These are phyloP conservation scores for Triticum urartu DNA, from an alignment of 176 grass and related monocot genomes.

Conservation along the genomic window DNA sequence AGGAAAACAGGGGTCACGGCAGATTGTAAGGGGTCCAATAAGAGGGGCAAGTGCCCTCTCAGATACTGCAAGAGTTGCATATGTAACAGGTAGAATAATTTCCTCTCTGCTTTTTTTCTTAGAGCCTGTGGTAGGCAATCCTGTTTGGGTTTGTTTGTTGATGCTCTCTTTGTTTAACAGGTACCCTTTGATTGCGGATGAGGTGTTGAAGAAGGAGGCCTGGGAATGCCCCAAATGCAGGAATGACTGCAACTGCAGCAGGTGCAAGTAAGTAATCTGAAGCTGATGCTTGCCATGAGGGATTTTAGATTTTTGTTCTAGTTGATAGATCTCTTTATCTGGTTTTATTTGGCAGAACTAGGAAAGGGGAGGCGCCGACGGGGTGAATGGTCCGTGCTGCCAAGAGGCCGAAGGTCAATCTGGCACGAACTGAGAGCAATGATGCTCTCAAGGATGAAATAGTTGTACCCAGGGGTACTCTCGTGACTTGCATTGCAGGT, in stretches of 20 bases:
- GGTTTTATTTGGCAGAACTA: conserved; percentile 57
- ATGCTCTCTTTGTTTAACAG: conserved; percentile 25
- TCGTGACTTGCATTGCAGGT: conserved; percentile 39
- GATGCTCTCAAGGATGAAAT: conserved; percentile 7
- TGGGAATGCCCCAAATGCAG: conserved; percentile 79
- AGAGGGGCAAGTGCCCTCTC: conserved; percentile 56
- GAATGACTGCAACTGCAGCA: conserved; percentile 67
- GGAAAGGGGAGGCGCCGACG: conserved; percentile 56
- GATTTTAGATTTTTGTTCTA: not conserved
- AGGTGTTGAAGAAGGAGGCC: conserved; percentile 20
- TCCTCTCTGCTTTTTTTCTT: not conserved
- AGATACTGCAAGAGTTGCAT: conserved; percentile 79
- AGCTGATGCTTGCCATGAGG: not conserved
- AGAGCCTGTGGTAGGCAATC: not conserved
- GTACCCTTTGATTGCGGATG: conserved; percentile 59
- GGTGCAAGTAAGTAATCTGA: conserved; percentile 57
- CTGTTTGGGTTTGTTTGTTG: not conserved
- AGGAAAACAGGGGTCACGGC: conserved; percentile 66
- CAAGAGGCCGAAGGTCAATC: conserved; percentile 35
- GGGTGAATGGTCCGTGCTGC: conserved; percentile 52
- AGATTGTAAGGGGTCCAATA: conserved; percentile 53
- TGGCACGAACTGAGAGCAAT: not conserved
- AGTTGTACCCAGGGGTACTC: conserved; percentile 45
- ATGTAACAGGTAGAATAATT: conserved; percentile 53
- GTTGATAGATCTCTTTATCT: not conserved